phyloP scores from a whole-genome alignment of 495 filamentous ascomycete species.

The Patellaria atrata region DNA sequence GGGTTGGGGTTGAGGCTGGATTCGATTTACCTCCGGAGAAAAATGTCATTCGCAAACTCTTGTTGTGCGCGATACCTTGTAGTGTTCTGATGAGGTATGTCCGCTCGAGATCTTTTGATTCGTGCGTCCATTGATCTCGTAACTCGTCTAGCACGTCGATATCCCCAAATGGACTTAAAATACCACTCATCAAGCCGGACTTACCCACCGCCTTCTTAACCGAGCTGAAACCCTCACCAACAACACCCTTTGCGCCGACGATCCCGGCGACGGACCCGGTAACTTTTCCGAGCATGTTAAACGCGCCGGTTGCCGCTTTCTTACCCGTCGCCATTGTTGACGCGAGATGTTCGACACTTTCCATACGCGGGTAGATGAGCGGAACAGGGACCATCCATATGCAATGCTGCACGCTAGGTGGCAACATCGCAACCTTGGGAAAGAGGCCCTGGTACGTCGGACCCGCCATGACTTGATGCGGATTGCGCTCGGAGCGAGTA shows the following conservation, averaged over 20 bases:
- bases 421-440: constrained; percentile 86
- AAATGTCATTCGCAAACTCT: constrained; percentile 91
- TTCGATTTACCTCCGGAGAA: constrained; percentile 54
- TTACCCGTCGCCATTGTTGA: constrained; percentile 89
- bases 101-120: constrained; percentile 90
- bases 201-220: constrained; percentile 96
- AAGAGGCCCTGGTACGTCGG: constrained; percentile 96
- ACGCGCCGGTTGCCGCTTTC: constrained; percentile 85
- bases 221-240: constrained; percentile 77
- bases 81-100: constrained; percentile 94
- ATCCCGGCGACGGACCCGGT: constrained; percentile 88
- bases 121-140: constrained; percentile 94
- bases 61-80: constrained; percentile 86
- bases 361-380: constrained; percentile 78
- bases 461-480: constrained; percentile 83
- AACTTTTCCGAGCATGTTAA: constrained; percentile 88
- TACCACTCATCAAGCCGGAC: constrained; percentile 80
- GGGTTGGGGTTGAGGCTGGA: not conserved
- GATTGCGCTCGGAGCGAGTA: constrained; percentile 79
- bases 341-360: constrained; percentile 77
- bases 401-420: constrained; percentile 85
- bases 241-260: constrained; percentile 83
- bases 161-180: constrained; percentile 93
- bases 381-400: constrained; percentile 90
- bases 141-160: constrained; percentile 89